phyloP scores from a whole-genome alignment of 495 filamentous ascomycete genomes.

The Cercophora samala region DNA sequence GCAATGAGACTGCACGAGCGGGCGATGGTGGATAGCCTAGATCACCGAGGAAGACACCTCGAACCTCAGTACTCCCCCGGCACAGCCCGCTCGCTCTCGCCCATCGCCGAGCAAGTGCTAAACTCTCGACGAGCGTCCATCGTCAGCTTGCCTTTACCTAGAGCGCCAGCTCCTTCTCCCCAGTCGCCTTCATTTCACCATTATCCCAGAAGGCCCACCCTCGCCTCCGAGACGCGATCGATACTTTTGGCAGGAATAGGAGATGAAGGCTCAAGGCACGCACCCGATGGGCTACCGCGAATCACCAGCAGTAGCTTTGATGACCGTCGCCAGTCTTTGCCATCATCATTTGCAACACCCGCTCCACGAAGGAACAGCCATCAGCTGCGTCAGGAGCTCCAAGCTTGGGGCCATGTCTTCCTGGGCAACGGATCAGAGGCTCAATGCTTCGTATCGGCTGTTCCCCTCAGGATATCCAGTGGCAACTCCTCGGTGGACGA shows the following conservation, averaged over 20 bases:
- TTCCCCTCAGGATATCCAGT: conserved; percentile 36
- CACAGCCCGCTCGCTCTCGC: conserved; percentile 24
- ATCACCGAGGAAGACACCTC: conserved; percentile 27
- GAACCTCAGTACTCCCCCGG: conserved; percentile 18
- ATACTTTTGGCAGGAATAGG: conserved; percentile 30
- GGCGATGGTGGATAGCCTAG: conserved; percentile 41
- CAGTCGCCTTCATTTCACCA: conserved; percentile 14
- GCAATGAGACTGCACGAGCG: conserved; percentile 39
- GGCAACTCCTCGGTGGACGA: conserved; percentile 22
- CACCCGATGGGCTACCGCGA: background rate
- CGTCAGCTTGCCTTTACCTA: conserved; percentile 17
- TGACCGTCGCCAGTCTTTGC: conserved; percentile 28
- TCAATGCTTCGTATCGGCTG: conserved; percentile 41
- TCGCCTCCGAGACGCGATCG: conserved; percentile 28
- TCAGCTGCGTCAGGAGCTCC: conserved; percentile 29
- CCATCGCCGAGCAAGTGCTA: conserved; percentile 27
- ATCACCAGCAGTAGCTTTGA: background rate
- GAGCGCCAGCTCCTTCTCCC: conserved; percentile 17
- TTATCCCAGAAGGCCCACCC: conserved; percentile 20
- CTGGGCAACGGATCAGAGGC: conserved; percentile 34
- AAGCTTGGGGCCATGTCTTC: conserved; percentile 36
- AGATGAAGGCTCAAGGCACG: background rate
- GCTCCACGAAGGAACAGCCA: conserved; percentile 20
- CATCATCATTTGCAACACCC: conserved; percentile 6
- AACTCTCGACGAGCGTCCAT: conserved; percentile 18